Conservation (phyloP, 495 filamentous ascomycete genomes). For the Penicillium waksmanii region DNA sequence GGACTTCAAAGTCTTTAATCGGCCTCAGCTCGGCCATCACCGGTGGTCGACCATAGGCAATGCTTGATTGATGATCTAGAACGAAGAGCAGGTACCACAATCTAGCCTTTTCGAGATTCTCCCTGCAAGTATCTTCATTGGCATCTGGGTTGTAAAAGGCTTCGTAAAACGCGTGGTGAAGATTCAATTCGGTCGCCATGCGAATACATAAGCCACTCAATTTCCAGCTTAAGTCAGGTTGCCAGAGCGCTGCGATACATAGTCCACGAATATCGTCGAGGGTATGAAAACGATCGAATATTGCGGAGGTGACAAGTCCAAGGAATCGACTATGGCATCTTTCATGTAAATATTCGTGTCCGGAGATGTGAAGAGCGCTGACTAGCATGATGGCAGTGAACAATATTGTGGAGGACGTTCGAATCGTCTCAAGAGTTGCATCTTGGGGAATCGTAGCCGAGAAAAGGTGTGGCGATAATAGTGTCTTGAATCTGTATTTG, state of each 20-base stretch:
- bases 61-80: background rate
- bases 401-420: background rate
- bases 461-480: background rate
- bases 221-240: slow-evolving; percentile 7
- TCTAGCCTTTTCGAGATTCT: background rate
- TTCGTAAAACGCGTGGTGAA: slow-evolving; percentile 11
- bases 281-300: background rate
- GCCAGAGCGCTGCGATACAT: background rate
- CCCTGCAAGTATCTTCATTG: background rate
- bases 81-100: background rate
- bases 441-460: background rate
- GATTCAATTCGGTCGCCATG: slow-evolving; percentile 18
- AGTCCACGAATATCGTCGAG: background rate
- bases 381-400: background rate
- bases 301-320: background rate
- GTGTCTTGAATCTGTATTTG: background rate
- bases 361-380: background rate
- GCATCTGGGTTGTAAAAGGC: slow-evolving; percentile 2
- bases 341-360: background rate
- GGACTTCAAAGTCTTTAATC: background rate
- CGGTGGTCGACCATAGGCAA: background rate
- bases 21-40: background rate
- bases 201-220: slow-evolving; percentile 12
- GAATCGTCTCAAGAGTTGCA: background rate
- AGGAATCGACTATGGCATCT: background rate